Conservation (phyloP, 1,284 basidiomycete genomes). For the Ustilago xerochloae region DNA sequence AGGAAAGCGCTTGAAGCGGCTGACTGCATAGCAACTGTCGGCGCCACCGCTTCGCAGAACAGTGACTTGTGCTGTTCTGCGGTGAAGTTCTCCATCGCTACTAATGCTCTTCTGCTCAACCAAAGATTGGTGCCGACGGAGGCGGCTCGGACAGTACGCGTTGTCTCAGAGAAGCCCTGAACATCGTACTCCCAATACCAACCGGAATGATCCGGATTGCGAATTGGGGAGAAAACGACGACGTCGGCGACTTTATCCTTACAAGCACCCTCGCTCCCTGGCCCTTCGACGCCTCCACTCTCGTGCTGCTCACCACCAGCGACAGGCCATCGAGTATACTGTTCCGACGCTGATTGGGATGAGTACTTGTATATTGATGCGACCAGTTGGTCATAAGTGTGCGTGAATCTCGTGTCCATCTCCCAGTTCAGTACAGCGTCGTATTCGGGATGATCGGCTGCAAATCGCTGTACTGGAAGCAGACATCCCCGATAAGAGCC, state of each 20-base stretch:
- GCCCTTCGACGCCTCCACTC: background rate
- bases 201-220: constrained; percentile 14
- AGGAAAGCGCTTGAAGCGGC: background rate
- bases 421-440: constrained; percentile 22
- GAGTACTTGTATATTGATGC: constrained; percentile 9
- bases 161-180: constrained; percentile 8
- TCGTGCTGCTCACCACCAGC: background rate
- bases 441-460: constrained; percentile 21
- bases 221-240: constrained; percentile 20
- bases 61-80: constrained; percentile 13
- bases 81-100: constrained; percentile 15
- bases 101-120: constrained; percentile 17
- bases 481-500: constrained; percentile 33
- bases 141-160: constrained; percentile 8
- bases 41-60: constrained; percentile 29
- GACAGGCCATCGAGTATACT: constrained; percentile 17
- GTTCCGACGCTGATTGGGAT: background rate
- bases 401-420: constrained; percentile 29
- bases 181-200: constrained; percentile 44
- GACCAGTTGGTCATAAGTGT: constrained; percentile 21
- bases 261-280: no score
- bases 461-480: constrained; percentile 22
- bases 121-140: constrained; percentile 28
- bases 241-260: constrained; percentile 16
- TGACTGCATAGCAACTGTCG: constrained; percentile 10